Conservation (phyloP, 768 basidiomycete species). For the Megacollybia marginata region DNA sequence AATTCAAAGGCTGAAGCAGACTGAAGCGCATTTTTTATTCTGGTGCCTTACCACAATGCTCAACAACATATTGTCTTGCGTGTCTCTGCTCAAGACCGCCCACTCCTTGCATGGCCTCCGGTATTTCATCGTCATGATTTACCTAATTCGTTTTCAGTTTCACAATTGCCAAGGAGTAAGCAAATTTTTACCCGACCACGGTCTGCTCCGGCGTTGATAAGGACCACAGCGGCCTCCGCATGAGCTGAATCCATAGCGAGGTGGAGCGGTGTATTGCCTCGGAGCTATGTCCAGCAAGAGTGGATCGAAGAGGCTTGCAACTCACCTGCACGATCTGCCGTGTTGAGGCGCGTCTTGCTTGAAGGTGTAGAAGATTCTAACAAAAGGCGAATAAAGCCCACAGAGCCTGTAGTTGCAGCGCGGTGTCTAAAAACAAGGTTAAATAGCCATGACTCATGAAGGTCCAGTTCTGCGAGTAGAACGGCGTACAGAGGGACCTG, state of each 20-base stretch:
- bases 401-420: conserved; percentile 92
- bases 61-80: conserved; percentile 69
- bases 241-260: conserved; percentile 96
- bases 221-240: conserved; percentile 79
- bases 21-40: too few relatives aligned
- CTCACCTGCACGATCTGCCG: conserved; percentile 70
- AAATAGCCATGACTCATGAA: conserved; percentile 14
- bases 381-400: conserved; percentile 82
- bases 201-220: conserved; percentile 96
- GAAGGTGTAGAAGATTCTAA: conserved; percentile 73
- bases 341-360: conserved; percentile 79
- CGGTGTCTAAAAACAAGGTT: conserved; percentile 58
- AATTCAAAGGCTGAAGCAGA: too few relatives aligned
- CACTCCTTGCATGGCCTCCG: conserved; percentile 86
- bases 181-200: conserved; percentile 63
- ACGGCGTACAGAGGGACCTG: conserved; percentile 76
- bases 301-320: not conserved
- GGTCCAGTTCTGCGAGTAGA: conserved; percentile 11
- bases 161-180: conserved; percentile 7
- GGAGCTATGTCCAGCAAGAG: conserved; percentile 5
- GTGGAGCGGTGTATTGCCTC: conserved; percentile 94
- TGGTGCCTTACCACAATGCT: conserved; percentile 46
- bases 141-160: conserved; percentile 33
- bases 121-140: conserved; percentile 79
- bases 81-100: conserved; percentile 84